These are phyloP conservation scores for Brassica balearica DNA, from an alignment of 441 rosid species.

Conservation along the genomic window DNA sequence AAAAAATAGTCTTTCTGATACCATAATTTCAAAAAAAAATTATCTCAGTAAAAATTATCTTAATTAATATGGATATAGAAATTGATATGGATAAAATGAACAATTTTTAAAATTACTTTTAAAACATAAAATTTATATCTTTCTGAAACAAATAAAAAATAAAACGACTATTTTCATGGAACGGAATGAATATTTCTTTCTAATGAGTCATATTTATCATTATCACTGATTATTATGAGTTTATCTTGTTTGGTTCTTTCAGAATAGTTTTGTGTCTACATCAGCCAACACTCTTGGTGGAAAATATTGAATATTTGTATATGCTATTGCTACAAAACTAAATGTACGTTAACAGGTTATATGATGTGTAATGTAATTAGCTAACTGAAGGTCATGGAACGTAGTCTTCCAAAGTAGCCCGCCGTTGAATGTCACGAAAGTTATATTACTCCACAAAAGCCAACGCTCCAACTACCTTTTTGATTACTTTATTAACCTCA, in stretches of 20 bases:
- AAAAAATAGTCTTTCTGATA: no score
- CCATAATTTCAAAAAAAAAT: no score
- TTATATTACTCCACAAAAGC: conserved; percentile 18
- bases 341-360: neutral
- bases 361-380: neutral
- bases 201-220: neutral
- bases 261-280: conserved; percentile 7
- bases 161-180: no score
- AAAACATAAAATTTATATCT: no score
- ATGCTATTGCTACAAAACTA: neutral
- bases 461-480: conserved; percentile 33
- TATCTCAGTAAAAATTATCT: no score
- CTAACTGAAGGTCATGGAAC: conserved; percentile 15
- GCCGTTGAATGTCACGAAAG: conserved; percentile 37
- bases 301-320: neutral
- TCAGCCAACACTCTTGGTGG: conserved; percentile 1
- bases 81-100: no score
- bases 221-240: neutral
- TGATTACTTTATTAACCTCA: conserved; percentile 14
- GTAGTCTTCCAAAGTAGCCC: conserved; percentile 31
- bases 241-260: neutral
- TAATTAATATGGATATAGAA: no score
- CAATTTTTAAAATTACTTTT: no score
- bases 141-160: no score
- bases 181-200: neutral